Evolutionary conservation across 306 rosid species (phyloP), one percentile per base, ranked within the genome.

Genomic region (Begonia peltatifolia): DNA sequence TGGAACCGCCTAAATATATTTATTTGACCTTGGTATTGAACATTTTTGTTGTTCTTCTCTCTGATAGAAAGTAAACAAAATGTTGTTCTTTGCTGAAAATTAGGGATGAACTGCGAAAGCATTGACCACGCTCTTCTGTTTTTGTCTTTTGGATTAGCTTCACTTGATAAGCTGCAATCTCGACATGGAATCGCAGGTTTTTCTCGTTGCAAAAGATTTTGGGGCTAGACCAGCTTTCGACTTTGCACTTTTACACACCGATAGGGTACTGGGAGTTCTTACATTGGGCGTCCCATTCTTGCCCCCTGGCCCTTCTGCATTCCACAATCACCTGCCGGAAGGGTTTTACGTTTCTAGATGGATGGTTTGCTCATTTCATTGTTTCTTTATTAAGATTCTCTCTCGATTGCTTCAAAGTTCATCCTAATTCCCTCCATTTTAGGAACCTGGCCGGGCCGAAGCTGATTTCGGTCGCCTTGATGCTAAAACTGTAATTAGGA

Each of bases 381-480:
- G 14, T 41, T 18, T 57, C 30, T 10, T 25, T 42, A 9, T 44
- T 11, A 42, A 10, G 12, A 42, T 42, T 42, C 10, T 9, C 12
- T n/a, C 48, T 10, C 9, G 38, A 30, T 30, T 30, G 38, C 38
- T 30, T 30, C 7, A 7, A 30, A 30, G 38, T 30, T 30, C 8
- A 30, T 30, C 38, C 1, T 2, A 30, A 30, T 5, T 30, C 42
- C 13, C 15, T 23, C 43, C 50, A 42, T 54, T 11, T 3, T 55
- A 84, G 95, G 73, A 73, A 69, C 89, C 93, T 11, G 93, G 95
- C 2, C 67, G 89, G 54, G 89, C 93, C 10, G 97, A 88, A 64
- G 81, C 84, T 55, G 95, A 84, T 82, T 88, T 84, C 55, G 74
- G 84, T 49, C 93, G 93, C 12, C 59, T 84, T 15, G 79, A 84